A percentile compares a stretch with the other conserved stretches of the same genome.
These are phyloP conservation scores for Byssoonygena ceratinophila DNA, from an alignment of 2,329 filamentous ascomycete genomes.

Conservation along the genomic window DNA sequence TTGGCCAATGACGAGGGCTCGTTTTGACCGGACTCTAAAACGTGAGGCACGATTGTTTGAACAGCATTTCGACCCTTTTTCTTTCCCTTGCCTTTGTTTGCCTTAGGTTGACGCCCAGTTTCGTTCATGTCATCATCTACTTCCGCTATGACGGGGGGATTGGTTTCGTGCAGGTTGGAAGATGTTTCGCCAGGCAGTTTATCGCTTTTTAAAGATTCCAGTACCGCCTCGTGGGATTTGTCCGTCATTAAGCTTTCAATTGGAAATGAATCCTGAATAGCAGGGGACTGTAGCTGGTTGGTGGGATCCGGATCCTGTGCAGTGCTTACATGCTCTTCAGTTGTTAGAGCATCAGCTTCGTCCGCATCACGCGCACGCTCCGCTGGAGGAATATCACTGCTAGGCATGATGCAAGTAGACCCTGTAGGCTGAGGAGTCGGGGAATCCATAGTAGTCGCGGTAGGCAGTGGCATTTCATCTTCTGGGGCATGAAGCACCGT, in stretches of 20 bases:
- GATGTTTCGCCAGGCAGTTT: not conserved
- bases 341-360: not conserved
- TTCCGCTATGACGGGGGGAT: not conserved
- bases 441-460: not conserved
- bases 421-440: not conserved
- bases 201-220: not conserved
- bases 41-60: not conserved
- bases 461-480: not conserved
- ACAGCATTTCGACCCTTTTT: slow-evolving; percentile 11
- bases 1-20: not conserved
- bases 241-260: not conserved
- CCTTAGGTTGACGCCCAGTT: slow-evolving; percentile 2
- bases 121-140: not conserved
- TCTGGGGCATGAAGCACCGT: not conserved
- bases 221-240: not conserved
- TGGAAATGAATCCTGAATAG: not conserved
- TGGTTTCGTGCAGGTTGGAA: not conserved
- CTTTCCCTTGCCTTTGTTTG: slow-evolving; percentile 21
- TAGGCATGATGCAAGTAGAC: not conserved
- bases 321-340: not conserved
- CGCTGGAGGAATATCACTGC: not conserved
- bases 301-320: not conserved
- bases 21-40: not conserved
- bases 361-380: not conserved
- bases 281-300: not conserved